phyloP scores from a whole-genome alignment of 1,139 yeast species.

The Sugiyamaella pinicola region DNA sequence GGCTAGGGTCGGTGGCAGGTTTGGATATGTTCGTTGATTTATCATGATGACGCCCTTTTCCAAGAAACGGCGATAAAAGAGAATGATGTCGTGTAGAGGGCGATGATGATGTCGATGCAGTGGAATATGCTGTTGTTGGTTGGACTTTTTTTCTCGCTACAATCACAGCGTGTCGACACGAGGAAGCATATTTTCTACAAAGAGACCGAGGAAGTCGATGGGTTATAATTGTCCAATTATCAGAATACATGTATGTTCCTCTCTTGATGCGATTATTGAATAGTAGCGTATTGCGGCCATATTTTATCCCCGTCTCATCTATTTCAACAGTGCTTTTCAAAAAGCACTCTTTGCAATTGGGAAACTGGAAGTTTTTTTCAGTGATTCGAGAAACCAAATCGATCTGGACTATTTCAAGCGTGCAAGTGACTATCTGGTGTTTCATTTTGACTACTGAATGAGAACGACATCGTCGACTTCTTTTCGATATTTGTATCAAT shows the following conservation, averaged over 20 bases:
- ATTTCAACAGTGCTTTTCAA: constrained; percentile 8
- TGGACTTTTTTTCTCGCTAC: constrained; percentile 8
- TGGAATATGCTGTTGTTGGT: not conserved
- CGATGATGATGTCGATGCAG: not conserved
- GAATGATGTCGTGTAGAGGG: not conserved
- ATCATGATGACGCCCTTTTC: not conserved
- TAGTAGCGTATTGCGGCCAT: not conserved
- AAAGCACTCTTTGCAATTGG: constrained; percentile 10
- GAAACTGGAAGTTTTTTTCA: not conserved
- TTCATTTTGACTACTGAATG: constrained; percentile 19
- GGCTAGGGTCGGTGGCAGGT: not conserved
- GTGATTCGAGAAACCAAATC: constrained; percentile 19
- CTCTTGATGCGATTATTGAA: constrained; percentile 1
- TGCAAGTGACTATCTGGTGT: constrained; percentile 16
- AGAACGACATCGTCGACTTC: not conserved
- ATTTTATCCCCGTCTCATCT: constrained; percentile 14
- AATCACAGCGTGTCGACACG: constrained; percentile 16
- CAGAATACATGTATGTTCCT: constrained; percentile 6
- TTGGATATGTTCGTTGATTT: not conserved
- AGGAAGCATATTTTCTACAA: constrained; percentile 9
- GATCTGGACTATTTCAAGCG: constrained; percentile 19
- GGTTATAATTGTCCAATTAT: constrained; percentile 17
- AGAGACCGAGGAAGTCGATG: constrained; percentile 20
- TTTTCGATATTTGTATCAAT: not conserved
- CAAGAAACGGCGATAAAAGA: constrained; percentile 4